Evolutionary conservation across 192 early-diverging fungal genomes (phyloP).

Genomic region (Diversispora eburnea): DNA sequence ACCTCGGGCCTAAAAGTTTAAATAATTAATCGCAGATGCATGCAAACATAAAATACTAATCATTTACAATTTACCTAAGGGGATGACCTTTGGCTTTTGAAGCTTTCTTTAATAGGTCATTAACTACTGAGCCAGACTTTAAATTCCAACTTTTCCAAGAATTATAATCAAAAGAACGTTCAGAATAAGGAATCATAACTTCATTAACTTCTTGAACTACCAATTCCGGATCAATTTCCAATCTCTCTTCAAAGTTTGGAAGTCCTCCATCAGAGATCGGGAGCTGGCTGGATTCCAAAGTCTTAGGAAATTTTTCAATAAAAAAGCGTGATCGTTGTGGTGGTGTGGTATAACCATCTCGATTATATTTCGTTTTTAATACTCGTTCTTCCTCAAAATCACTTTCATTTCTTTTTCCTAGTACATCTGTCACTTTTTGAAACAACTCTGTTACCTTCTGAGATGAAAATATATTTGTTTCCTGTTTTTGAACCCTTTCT

Average conservation of each 20-base stretch:
- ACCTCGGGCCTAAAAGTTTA: constrained; percentile 1
- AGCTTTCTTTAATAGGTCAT: constrained; percentile 12
- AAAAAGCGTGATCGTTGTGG: constrained; percentile 11
- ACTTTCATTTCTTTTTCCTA: constrained; percentile 10
- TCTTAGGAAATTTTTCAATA: constrained; percentile 23
- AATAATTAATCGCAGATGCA: too few relatives aligned
- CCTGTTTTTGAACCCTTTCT: neutral
- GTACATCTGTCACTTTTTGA: neutral
- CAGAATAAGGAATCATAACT: constrained; percentile 22
- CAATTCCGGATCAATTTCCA: constrained; percentile 26
- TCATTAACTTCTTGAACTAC: constrained; percentile 19
- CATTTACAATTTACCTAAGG: neutral
- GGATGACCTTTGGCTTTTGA: constrained; percentile 18
- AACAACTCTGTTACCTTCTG: neutral
- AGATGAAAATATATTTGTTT: neutral
- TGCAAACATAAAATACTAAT: too few relatives aligned
- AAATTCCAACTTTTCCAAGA: constrained; percentile 20
- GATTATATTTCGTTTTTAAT: constrained; percentile 9
- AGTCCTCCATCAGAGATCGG: constrained; percentile 12
- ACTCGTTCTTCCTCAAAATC: constrained; percentile 13
- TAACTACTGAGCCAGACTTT: constrained; percentile 25
- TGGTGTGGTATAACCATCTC: constrained; percentile 12
- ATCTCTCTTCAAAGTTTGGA: constrained; percentile 22
- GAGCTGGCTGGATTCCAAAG: constrained; percentile 13
- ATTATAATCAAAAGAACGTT: constrained; percentile 11